Evolutionary conservation across 2,329 filamentous ascomycete species (phyloP).

Genomic region (Paecilomyces variotii): DNA sequence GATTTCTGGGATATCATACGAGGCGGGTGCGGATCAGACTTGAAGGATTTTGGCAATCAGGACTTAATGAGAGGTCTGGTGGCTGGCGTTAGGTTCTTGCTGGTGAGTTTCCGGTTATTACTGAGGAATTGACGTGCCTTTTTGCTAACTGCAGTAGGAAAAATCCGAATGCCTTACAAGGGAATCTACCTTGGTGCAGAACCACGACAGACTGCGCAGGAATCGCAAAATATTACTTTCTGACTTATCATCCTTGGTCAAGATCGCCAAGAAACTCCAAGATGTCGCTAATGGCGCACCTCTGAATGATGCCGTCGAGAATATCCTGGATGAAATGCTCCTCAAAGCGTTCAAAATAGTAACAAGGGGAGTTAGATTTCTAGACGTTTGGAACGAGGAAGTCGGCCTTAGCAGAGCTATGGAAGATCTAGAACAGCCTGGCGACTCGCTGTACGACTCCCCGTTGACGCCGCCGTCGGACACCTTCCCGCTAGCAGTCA

Average conservation of each 20-base stretch:
- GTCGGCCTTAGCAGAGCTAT: conserved; percentile 38
- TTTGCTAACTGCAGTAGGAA: conserved; percentile 51
- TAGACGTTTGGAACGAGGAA: conserved; percentile 69
- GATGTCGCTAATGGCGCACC: conserved; percentile 53
- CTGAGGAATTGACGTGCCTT: background rate
- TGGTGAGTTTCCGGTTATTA: conserved; percentile 51
- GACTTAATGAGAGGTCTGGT: conserved; percentile 93
- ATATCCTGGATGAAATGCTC: conserved; percentile 82
- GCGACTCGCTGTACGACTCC: conserved; percentile 17
- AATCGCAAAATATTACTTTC: conserved; percentile 82
- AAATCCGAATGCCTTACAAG: conserved; percentile 78
- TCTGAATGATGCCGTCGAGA: conserved; percentile 32
- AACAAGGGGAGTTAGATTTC: conserved; percentile 80
- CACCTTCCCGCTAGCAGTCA: conserved; percentile 19
- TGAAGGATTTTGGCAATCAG: conserved; percentile 76
- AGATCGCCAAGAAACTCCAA: conserved; percentile 77
- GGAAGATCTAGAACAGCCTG: conserved; percentile 26
- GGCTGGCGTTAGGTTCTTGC: conserved; percentile 78
- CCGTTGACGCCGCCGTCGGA: conserved; percentile 33
- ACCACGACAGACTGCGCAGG: conserved; percentile 66
- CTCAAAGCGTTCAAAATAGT: conserved; percentile 90
- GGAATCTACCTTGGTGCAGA: conserved; percentile 66
- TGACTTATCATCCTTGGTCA: conserved; percentile 82
- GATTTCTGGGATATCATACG: conserved; percentile 89
- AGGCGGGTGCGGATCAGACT: conserved; percentile 66